Percentiles rank a stretch among this genome's conserved stretches.
Evolutionary conservation across 1,284 basidiomycete genomes (phyloP).

Genomic region (Peniophora sp.): DNA sequence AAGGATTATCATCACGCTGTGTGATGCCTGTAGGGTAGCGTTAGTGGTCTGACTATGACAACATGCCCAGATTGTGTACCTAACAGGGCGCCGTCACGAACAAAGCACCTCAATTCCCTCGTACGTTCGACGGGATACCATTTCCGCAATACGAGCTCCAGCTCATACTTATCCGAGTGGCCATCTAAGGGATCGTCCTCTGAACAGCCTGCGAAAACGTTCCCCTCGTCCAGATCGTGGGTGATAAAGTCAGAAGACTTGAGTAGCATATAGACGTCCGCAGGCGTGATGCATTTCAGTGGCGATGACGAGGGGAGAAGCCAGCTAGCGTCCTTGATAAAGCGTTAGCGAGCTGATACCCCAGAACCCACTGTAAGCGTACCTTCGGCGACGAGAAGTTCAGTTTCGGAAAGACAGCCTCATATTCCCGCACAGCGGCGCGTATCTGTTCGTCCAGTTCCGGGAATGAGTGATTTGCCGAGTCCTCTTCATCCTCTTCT

Average conservation of each 20-base stretch:
- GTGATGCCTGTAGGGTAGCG: conserved; percentile 52
- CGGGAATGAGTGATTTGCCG: conserved; percentile 46
- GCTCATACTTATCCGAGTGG: conserved; percentile 35
- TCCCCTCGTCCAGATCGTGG: conserved; percentile 64
- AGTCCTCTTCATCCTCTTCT: conserved; percentile 28
- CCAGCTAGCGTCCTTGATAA: conserved; percentile 81
- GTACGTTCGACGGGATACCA: conserved; percentile 85
- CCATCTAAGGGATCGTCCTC: conserved; percentile 4
- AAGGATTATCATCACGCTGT: conserved; percentile 89
- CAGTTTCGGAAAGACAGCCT: conserved; percentile 89
- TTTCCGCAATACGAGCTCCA: conserved; percentile 89
- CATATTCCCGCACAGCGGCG: conserved; percentile 60
- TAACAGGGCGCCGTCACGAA: conserved; percentile 58
- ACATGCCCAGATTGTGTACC: conserved; percentile 38
- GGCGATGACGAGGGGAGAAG: conserved; percentile 83
- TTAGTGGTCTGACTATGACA: neutral
- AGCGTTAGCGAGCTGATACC: neutral
- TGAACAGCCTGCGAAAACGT: conserved; percentile 57
- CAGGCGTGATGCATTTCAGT: conserved; percentile 79
- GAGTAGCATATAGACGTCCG: conserved; percentile 88
- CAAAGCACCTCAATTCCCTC: conserved; percentile 85
- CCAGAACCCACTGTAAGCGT: conserved; percentile 3
- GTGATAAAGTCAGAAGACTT: conserved; percentile 90
- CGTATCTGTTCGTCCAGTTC: conserved; percentile 73
- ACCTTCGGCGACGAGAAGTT: conserved; percentile 91